phyloP scores from a whole-genome alignment of 495 filamentous ascomycete genomes.

The Trichoderma erinaceum region DNA sequence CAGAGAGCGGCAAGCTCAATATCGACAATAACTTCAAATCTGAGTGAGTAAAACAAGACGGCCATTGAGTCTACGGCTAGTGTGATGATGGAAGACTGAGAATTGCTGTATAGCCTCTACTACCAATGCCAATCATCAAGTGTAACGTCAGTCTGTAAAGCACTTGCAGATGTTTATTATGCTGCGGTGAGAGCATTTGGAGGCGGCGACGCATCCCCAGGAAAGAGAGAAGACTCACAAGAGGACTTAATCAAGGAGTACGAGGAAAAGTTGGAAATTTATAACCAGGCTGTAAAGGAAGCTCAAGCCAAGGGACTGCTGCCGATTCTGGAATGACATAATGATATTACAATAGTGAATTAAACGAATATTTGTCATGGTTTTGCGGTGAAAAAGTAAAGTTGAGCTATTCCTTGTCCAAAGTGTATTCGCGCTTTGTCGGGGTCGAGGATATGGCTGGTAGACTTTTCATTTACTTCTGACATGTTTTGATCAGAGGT shows the following conservation, averaged over 20 bases:
- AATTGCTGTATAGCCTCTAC: slow-evolving; percentile 27
- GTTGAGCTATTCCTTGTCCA: too few relatives aligned
- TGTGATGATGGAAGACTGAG: neutral
- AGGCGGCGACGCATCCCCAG: slow-evolving; percentile 21
- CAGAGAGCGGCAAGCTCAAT: slow-evolving; percentile 22
- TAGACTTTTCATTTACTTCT: too few relatives aligned
- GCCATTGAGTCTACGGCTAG: too few relatives aligned
- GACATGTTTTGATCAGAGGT: too few relatives aligned
- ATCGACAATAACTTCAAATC: slow-evolving; percentile 42
- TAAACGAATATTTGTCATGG: too few relatives aligned
- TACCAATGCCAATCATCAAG: slow-evolving; percentile 25
- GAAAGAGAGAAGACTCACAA: slow-evolving; percentile 19
- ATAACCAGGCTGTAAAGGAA: slow-evolving; percentile 27
- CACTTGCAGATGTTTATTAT: slow-evolving; percentile 40
- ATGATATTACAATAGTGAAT: too few relatives aligned
- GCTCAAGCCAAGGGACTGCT: slow-evolving; percentile 26
- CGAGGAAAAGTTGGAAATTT: slow-evolving; percentile 29
- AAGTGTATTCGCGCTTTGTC: too few relatives aligned
- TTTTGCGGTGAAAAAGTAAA: too few relatives aligned
- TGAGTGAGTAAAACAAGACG: slow-evolving; percentile 24
- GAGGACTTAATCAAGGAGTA: slow-evolving; percentile 29
- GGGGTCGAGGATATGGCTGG: too few relatives aligned
- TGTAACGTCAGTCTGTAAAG: slow-evolving; percentile 25
- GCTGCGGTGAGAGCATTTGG: slow-evolving; percentile 39
- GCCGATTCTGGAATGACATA: slow-evolving; percentile 12